Percentiles rank a stretch among this genome's conserved stretches.
Conservation (phyloP, 495 filamentous ascomycete species). For the Aspergillus coremiiformis region DNA sequence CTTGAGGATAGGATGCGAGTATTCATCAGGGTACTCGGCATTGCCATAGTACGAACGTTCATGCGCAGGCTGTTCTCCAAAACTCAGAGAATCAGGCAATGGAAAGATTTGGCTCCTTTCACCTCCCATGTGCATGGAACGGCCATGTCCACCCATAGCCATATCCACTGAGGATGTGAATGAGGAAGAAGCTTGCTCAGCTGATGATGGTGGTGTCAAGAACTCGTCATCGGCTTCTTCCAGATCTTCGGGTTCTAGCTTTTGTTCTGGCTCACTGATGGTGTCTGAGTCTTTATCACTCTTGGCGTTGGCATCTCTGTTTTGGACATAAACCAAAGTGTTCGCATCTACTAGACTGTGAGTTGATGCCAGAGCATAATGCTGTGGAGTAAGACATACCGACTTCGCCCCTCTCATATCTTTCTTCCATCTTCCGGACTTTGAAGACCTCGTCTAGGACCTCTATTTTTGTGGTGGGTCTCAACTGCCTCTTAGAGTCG, state of each 20-base stretch:
- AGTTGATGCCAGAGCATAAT: background rate
- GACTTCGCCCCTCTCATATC: slow-evolving; percentile 45
- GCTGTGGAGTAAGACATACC: slow-evolving; percentile 26
- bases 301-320: slow-evolving; percentile 34
- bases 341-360: slow-evolving; percentile 21
- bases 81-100: slow-evolving; percentile 26
- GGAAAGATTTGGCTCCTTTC: slow-evolving; percentile 21
- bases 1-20: slow-evolving; percentile 28
- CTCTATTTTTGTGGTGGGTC: slow-evolving; percentile 28
- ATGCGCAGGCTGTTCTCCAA: slow-evolving; percentile 25
- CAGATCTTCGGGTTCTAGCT: slow-evolving; percentile 15
- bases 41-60: slow-evolving; percentile 28
- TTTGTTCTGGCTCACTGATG: slow-evolving; percentile 23
- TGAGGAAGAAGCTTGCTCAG: slow-evolving; percentile 22
- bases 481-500: slow-evolving; percentile 34
- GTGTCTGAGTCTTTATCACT: slow-evolving; percentile 31
- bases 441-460: slow-evolving; percentile 48
- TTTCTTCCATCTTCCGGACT: slow-evolving; percentile 47
- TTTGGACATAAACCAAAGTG: slow-evolving; percentile 33
- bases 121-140: slow-evolving; percentile 9
- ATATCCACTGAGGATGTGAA: slow-evolving; percentile 27
- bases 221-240: slow-evolving; percentile 23
- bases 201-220: slow-evolving; percentile 28
- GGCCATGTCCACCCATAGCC: slow-evolving; percentile 14
- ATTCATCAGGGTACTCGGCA: slow-evolving; percentile 30